Base-by-base conservation (phyloP, 2,329 filamentous ascomycete species). In the Ambrosiella xylebori region DNA sequence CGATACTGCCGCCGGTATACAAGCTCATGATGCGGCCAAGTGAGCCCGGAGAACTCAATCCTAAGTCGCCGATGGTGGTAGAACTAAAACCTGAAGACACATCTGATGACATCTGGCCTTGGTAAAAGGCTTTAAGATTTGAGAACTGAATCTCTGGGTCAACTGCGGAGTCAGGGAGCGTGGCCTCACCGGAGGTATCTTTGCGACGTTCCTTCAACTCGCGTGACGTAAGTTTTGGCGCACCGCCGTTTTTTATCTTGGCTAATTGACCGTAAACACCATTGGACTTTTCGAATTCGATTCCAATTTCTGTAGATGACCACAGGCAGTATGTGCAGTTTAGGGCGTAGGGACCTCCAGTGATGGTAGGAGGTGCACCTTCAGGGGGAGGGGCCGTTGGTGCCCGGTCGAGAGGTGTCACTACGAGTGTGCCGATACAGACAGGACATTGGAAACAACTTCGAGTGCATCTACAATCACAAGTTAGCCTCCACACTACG, bases 371-470 rank as follows among this genome's bases (percentile, higher is more conserved):
- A 47, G 76, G 76, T 49, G 63, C 61, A 49, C 76, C 76, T 12
- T 58, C 57, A 54, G 65, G 62, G 53, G 62, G 59, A 45, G 76
- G 76, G n/a, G 73, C 67, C 12, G 69, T 68, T 12, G 73, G 67
- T 12, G 69, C 68, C 40, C 76, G 73, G 57, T 89, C 85, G 61
- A 90, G 71, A 17, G 82, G 81, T 57, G 82, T 86, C 56, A 93
- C 82, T 17, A 82, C 77, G 45, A 97, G 77, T 12, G 59, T 58
- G 0, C 88, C 82, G 36, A 87, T 82, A 69, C 93, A 98, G 62
- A 90, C 75, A 0, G 93, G 93, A 65, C 93, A 98, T 67, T 94
- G 88, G 73, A 93, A 97, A 71, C 93, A 98, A 68, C 90, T 96
- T 63, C 93, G 79, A 15, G 88, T 91, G 68, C 93, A 96, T 67